Evolutionary conservation across 306 rosid species (phyloP).

Genomic region (Inga oerstediana): DNA sequence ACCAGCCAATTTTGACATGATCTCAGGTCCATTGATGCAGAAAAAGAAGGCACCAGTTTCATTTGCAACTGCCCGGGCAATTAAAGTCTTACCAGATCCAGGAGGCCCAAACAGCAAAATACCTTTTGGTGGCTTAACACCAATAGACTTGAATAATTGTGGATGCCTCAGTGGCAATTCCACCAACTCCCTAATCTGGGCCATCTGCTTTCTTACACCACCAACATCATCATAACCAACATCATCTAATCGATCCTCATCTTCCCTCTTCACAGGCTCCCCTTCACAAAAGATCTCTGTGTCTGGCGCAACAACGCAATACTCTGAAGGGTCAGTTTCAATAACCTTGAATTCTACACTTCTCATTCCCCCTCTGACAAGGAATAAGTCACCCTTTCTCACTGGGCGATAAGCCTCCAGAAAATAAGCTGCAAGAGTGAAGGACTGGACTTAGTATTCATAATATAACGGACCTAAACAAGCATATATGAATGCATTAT

Average conservation of each 20-base stretch:
- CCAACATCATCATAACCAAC: constrained; percentile 85
- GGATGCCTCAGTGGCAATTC: constrained; percentile 80
- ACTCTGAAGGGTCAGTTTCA: constrained; percentile 73
- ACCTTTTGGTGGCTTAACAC: constrained; percentile 81
- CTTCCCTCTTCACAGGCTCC: constrained; percentile 71
- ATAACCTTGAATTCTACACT: constrained; percentile 78
- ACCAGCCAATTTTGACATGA: constrained; percentile 78
- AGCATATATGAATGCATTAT: neutral
- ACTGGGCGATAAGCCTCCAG: constrained; percentile 73
- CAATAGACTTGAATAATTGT: constrained; percentile 68
- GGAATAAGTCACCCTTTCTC: constrained; percentile 73
- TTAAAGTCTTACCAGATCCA: constrained; percentile 74
- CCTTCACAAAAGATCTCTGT: constrained; percentile 82
- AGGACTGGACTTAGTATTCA: constrained; percentile 7
- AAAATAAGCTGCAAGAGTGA: constrained; percentile 60
- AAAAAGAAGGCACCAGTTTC: constrained; percentile 87
- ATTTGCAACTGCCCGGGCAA: constrained; percentile 78
- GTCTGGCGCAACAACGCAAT: constrained; percentile 79
- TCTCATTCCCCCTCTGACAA: constrained; percentile 79
- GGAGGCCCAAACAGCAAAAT: constrained; percentile 72
- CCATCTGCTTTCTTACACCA: constrained; percentile 82
- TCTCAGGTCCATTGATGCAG: constrained; percentile 78
- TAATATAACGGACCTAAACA: neutral
- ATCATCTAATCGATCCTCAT: constrained; percentile 71
- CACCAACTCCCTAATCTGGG: constrained; percentile 71